Percentiles rank a stretch among this genome's conserved stretches.
Evolutionary conservation across 805 yeast genomes (phyloP).

Genomic region (Candida endomychidarum): DNA sequence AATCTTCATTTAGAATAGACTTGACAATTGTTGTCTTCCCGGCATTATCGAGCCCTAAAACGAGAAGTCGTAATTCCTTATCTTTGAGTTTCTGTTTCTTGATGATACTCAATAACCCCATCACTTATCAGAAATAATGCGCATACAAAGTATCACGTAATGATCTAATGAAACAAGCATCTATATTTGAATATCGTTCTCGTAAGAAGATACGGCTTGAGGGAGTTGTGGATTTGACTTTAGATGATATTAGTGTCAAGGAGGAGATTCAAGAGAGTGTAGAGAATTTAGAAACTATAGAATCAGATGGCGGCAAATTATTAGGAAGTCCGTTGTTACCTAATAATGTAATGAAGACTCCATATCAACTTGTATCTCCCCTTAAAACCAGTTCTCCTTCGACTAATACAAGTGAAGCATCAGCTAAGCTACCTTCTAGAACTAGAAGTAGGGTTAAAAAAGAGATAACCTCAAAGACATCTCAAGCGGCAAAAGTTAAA

Average conservation of each 20-base stretch:
- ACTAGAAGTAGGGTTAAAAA: too few species aligned
- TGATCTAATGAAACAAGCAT: slow-evolving; percentile 9
- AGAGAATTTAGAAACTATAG: too few species aligned
- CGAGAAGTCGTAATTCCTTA: slow-evolving; percentile 67
- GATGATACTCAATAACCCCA: slow-evolving; percentile 83
- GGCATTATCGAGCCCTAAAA: slow-evolving; percentile 85
- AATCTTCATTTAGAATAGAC: slow-evolving; percentile 50
- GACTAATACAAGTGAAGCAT: too few species aligned
- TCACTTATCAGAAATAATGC: not conserved
- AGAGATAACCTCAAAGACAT: too few species aligned
- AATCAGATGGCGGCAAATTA: slow-evolving; percentile 2
- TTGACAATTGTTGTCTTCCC: slow-evolving; percentile 88
- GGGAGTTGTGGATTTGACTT: slow-evolving; percentile 5
- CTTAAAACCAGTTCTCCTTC: too few species aligned
- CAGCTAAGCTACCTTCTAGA: too few species aligned
- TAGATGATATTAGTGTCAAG: too few species aligned
- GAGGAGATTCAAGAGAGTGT: too few species aligned
- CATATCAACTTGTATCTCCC: too few species aligned
- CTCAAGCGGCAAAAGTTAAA: too few species aligned
- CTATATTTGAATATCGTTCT: slow-evolving; percentile 6
- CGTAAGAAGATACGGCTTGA: not conserved
- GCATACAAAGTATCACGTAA: slow-evolving; percentile 2
- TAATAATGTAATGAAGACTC: too few species aligned
- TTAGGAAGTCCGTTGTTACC: too few species aligned
- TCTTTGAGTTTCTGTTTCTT: slow-evolving; percentile 82